A percentile compares a stretch with the other conserved stretches of the same genome.
These are phyloP conservation scores for Nicotiana otophora DNA, from an alignment of 257 asterid species.

Conservation along the genomic window DNA sequence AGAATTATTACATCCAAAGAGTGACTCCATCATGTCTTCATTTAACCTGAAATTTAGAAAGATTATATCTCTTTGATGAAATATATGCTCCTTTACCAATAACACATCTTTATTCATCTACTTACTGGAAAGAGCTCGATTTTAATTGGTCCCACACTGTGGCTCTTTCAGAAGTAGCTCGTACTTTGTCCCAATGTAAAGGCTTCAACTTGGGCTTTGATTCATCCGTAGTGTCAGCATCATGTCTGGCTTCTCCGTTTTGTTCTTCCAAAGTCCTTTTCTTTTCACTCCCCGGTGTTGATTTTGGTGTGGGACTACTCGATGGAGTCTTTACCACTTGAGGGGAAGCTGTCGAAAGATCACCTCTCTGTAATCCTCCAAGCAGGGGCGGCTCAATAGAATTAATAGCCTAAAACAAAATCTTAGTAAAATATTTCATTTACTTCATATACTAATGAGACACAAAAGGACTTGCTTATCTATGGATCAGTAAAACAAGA, in stretches of 20 bases:
- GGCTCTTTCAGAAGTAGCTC: slow-evolving; percentile 12
- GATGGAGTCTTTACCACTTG: slow-evolving; percentile 27
- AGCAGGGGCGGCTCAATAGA: not conserved
- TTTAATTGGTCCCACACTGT: slow-evolving; percentile 21
- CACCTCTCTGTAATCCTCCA: slow-evolving; percentile 13
- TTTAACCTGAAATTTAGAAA: not conserved
- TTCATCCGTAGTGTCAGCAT: slow-evolving; percentile 48
- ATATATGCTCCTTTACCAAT: not conserved
- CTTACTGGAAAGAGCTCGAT: slow-evolving; percentile 22
- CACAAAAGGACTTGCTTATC: not conserved
- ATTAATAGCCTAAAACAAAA: not conserved
- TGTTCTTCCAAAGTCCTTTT: slow-evolving; percentile 24
- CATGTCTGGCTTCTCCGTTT: slow-evolving; percentile 23
- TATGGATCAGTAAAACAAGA: not conserved
- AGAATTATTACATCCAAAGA: slow-evolving; percentile 7
- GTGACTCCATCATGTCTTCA: slow-evolving; percentile 16
- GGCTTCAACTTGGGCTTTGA: slow-evolving; percentile 32
- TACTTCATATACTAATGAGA: not conserved
- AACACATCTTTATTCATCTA: not conserved
- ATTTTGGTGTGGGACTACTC: slow-evolving; percentile 24
- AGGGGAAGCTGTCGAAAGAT: slow-evolving; percentile 22
- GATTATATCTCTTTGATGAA: not conserved
- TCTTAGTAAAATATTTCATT: not conserved
- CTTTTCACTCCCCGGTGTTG: slow-evolving; percentile 23
- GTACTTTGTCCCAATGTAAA: slow-evolving; percentile 22